Base-by-base conservation (phyloP, 306 rosid species). In the Vachellia collinsii region DNA sequence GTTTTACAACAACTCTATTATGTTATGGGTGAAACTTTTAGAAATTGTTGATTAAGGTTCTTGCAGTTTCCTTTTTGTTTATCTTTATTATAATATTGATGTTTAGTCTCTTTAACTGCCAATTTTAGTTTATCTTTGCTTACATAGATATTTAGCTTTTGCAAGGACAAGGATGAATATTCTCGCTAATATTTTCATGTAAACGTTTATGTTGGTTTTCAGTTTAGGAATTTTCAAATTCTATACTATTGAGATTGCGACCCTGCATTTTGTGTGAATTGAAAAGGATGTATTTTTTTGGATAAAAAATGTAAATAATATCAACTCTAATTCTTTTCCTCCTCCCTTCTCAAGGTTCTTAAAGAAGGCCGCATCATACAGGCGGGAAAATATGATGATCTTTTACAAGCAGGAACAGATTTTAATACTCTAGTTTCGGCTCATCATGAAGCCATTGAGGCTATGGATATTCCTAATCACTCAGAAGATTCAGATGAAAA, bases 381-480 rank as follows among this genome's bases (percentile, higher is more conserved):
- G 75, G 94, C 98, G 7, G 99, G 99, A 86, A 92, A 92, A 85
- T 96, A 93, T 82, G 99, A 96, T 69, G 93, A 93, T 77, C 99
- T 96, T 71, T 88, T 96, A 83, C 94, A 92, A 84, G 98, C 98
- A 69, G 99, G 99, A 80, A 93, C 99, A 47, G 99, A 96, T 91
- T 96, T 96, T 72, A 92, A 79, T 38, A 82, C 98, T 47, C 89
- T 96, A 83, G 98, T 96, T 77, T 87, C 92, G 70, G 99, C 99
- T 85, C 98, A 96, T 86, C 97, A 93, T 79, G 98, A 96, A 75
- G 99, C 99, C 80, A 96, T 96, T 78, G 99, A 96, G 83, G 98
- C 99, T 62, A 89, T 96, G 98, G 99, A 96, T 87, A 90, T 96
- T 71, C 99, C 93, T 77, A 68, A 74, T 88, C 94, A 93, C 81